These are phyloP conservation scores for Gardenia jasminoides DNA, from an alignment of 257 asterid species.

Conservation along the genomic window DNA sequence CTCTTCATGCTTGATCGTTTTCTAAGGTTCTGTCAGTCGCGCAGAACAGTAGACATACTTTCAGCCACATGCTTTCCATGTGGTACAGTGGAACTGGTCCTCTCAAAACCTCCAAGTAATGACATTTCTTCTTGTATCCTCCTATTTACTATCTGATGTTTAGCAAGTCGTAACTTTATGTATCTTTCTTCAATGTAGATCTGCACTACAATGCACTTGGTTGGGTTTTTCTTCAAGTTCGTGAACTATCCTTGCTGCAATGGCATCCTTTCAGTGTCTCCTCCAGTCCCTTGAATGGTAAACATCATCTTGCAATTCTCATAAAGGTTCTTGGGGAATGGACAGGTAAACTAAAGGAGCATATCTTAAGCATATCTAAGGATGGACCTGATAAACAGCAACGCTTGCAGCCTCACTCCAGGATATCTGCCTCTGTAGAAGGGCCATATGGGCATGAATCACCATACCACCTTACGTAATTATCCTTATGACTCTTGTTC, in stretches of 20 bases:
- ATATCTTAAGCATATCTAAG: conserved; percentile 27
- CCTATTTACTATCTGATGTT: not conserved
- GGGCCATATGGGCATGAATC: conserved; percentile 96
- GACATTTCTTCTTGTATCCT: not conserved
- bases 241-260: conserved; percentile 65
- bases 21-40: conserved; percentile 77
- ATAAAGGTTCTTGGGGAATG: conserved; percentile 71
- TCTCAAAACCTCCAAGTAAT: conserved; percentile 73
- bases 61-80: conserved; percentile 60
- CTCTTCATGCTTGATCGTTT: conserved; percentile 80
- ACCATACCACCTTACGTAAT: conserved; percentile 70
- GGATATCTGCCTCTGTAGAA: conserved; percentile 61
- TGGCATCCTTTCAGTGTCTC: conserved; percentile 87
- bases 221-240: conserved; percentile 71
- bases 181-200: conserved; percentile 39
- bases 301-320: conserved; percentile 52
- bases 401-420: conserved; percentile 28
- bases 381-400: conserved; percentile 27
- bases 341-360: conserved; percentile 48
- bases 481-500: not conserved
- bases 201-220: conserved; percentile 71
- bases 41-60: conserved; percentile 51
- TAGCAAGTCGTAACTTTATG: not conserved
- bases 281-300: conserved; percentile 68
- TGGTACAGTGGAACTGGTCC: conserved; percentile 69